A percentile compares a stretch with the other conserved stretches of the same genome.
phyloP scores from a whole-genome alignment of 306 rosid species.

The Quercus parvula region DNA sequence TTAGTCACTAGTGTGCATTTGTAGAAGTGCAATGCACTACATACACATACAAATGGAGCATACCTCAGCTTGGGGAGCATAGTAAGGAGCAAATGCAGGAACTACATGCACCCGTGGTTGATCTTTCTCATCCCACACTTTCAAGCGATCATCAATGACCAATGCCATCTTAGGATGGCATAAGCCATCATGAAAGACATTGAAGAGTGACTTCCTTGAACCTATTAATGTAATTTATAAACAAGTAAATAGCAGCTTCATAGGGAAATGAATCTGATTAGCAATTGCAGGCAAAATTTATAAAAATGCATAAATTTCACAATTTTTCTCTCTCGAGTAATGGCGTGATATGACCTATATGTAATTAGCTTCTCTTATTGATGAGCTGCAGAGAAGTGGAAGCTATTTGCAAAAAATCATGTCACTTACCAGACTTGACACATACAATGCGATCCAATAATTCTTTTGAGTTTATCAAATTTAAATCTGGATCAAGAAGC shows the following conservation, averaged over 20 bases:
- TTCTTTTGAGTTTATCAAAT: slow-evolving; percentile 85
- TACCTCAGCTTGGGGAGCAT: slow-evolving; percentile 98
- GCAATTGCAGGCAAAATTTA: slow-evolving; percentile 14
- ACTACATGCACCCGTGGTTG: slow-evolving; percentile 98
- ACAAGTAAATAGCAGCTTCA: not conserved
- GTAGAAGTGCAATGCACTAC: not conserved
- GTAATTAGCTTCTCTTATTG: not conserved
- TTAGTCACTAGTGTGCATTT: slow-evolving; percentile 18
- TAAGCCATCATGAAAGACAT: slow-evolving; percentile 81
- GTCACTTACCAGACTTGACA: slow-evolving; percentile 83
- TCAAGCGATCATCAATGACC: slow-evolving; percentile 98
- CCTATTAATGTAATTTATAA: slow-evolving; percentile 42
- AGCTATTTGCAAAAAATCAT: slow-evolving; percentile 7
- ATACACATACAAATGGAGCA: slow-evolving; percentile 18
- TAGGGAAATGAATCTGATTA: slow-evolving; percentile 11
- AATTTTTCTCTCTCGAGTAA: not conserved
- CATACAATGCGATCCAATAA: slow-evolving; percentile 90
- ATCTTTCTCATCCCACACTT: slow-evolving; percentile 98
- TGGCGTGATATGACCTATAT: not conserved
- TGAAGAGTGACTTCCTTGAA: slow-evolving; percentile 85
- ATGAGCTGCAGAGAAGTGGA: not conserved
- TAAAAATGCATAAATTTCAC: not conserved
- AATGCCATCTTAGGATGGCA: slow-evolving; percentile 97
- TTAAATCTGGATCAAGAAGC: slow-evolving; percentile 98
- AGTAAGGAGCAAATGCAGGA: slow-evolving; percentile 99